Base-by-base conservation (phyloP, 805 yeast species). In the Metschnikowia continentalis region DNA sequence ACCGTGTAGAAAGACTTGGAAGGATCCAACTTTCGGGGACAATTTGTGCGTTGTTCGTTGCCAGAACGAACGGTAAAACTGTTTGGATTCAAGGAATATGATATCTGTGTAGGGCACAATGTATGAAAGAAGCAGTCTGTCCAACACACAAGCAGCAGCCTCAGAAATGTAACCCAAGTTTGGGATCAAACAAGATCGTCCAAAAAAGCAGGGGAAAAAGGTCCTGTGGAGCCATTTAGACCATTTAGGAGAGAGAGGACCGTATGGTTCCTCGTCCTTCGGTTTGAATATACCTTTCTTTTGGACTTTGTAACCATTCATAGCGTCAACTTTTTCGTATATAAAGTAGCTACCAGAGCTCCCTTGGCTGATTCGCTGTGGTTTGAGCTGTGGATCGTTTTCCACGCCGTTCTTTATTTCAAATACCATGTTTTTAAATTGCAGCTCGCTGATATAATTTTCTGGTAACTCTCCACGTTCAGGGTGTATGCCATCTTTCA, bases 231-330 rank as follows among this genome's bases (percentile, higher is more conserved):
- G 62, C 90, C 91, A 86, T 65, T 86, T 86, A 1, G 87, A 79
- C 90, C 90, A 83, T 62, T 86, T 86, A 1, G 91, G 90, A 3
- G 87, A 81, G 47, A 86, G 61, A 1, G 90, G 88, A 0, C 90
- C 91, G 61, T 86, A 86, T 0, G 90, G 91, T 58, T 86, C 90
- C 63, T 86, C 91, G 64, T 85, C 90, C 61, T 84, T 84, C 4
- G 91, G 91, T 62, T 86, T 86, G 71, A 86, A 86, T 2, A 86
- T 82, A 0, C 84, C 90, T 14, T 75, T 75, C 11, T 74, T 74
- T 23, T 51, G 48, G 23, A 51, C 52, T 3, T 46, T 48, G 11
- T 46, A 46, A n/a, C 35, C 42, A 0, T 54, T 55, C 14, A 48
- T 17, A n/a, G 48, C 49, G 7, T 46, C 46, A 17, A 23, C 30